A percentile compares a stretch with the other conserved stretches of the same genome.
Evolutionary conservation across 495 filamentous ascomycete species (phyloP).

Genomic region (Pyrenula massariospora): DNA sequence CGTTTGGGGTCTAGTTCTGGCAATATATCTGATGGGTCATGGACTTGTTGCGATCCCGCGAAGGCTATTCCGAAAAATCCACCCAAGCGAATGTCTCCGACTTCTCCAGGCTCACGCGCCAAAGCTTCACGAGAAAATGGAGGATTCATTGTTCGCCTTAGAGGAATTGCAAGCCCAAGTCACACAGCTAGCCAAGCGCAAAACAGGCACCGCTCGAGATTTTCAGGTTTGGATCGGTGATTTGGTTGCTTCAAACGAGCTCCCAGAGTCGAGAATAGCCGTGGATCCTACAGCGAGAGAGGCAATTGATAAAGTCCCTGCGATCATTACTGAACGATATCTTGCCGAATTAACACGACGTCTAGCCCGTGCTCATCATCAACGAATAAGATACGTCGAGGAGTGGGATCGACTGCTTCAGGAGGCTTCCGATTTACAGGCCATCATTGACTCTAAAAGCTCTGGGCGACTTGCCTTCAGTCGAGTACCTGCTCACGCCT

Average conservation of each 20-base stretch:
- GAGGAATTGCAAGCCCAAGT: slow-evolving; percentile 76
- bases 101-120: slow-evolving; percentile 70
- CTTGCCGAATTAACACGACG: slow-evolving; percentile 78
- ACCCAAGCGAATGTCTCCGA: slow-evolving; percentile 56
- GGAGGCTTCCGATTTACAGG: slow-evolving; percentile 61
- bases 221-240: slow-evolving; percentile 95
- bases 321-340: slow-evolving; percentile 86
- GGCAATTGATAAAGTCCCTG: slow-evolving; percentile 40
- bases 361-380: slow-evolving; percentile 68
- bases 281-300: slow-evolving; percentile 23
- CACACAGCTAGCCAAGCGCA: slow-evolving; percentile 61
- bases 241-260: slow-evolving; percentile 58
- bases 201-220: slow-evolving; percentile 66
- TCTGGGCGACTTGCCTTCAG: slow-evolving; percentile 72
- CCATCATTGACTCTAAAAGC: slow-evolving; percentile 70
- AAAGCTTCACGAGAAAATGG: slow-evolving; percentile 72
- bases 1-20: slow-evolving; percentile 79
- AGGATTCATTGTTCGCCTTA: slow-evolving; percentile 69
- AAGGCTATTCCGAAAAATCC: slow-evolving; percentile 63
- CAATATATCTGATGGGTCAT: slow-evolving; percentile 95
- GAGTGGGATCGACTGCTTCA: slow-evolving; percentile 76
- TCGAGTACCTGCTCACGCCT: slow-evolving; percentile 37
- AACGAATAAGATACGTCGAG: slow-evolving; percentile 65
- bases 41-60: slow-evolving; percentile 86
- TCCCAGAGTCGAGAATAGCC: slow-evolving; percentile 49